Conservation (phyloP, 306 rosid species). For the Begonia peltatifolia region DNA sequence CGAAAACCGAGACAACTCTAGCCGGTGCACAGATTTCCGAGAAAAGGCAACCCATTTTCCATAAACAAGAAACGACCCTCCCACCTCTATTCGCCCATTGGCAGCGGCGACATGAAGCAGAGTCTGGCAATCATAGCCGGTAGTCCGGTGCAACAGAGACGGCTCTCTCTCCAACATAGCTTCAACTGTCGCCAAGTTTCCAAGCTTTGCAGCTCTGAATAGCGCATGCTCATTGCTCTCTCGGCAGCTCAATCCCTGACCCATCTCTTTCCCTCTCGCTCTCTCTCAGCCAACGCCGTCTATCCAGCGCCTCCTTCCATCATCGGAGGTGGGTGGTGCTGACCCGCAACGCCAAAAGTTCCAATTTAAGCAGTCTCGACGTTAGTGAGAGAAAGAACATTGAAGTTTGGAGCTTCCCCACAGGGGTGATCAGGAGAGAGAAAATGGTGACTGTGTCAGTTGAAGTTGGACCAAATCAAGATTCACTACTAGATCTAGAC, state of each 20-base stretch:
- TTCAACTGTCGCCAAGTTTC: conserved; percentile 41
- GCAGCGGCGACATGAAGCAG: conserved; percentile 92
- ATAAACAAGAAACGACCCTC: conserved; percentile 5
- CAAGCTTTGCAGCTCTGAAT: conserved; percentile 67
- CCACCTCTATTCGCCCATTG: conserved; percentile 89
- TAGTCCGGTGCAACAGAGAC: conserved; percentile 34
- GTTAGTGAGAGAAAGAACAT: conserved; percentile 6
- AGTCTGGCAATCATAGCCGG: conserved; percentile 76
- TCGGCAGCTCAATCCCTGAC: conserved; percentile 87
- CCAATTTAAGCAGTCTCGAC: conserved; percentile 26
- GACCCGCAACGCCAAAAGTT: conserved; percentile 16
- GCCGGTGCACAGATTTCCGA: not conserved
- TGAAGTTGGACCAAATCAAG: too few species aligned
- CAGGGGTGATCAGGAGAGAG: conserved; percentile 2
- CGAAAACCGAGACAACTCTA: not conserved
- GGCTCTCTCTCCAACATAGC: conserved; percentile 37
- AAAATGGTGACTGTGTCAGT: conserved; percentile 45
- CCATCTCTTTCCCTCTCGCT: conserved; percentile 32
- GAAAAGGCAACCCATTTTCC: not conserved
- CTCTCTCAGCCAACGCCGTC: conserved; percentile 11
- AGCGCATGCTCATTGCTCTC: conserved; percentile 55
- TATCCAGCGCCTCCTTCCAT: conserved; percentile 29
- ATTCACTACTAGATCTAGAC: too few species aligned
- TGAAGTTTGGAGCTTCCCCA: conserved; percentile 18
- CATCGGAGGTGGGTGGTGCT: conserved; percentile 21